Evolutionary conservation across 257 asterid genomes (phyloP).

Genomic region (Solanum pinnatisectum): DNA sequence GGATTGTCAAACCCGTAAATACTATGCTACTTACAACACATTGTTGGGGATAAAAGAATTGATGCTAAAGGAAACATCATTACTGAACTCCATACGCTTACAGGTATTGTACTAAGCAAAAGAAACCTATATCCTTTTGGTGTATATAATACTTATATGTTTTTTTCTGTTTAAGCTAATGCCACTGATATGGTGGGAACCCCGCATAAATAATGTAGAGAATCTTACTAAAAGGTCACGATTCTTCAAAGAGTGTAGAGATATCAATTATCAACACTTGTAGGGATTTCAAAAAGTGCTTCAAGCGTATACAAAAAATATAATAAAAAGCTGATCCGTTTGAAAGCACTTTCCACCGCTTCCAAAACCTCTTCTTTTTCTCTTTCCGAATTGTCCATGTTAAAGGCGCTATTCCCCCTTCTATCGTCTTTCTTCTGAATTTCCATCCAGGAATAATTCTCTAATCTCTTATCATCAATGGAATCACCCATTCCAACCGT

Average conservation of each 20-base stretch:
- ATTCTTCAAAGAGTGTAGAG: not conserved
- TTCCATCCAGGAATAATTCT: not conserved
- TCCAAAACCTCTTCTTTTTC: not conserved
- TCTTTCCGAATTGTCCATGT: not conserved
- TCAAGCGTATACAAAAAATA: not conserved
- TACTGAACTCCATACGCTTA: slow-evolving; percentile 64
- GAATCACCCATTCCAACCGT: not conserved
- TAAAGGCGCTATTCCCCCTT: not conserved
- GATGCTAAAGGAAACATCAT: slow-evolving; percentile 78
- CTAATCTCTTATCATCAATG: not conserved
- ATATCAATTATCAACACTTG: not conserved
- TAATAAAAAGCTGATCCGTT: not conserved
- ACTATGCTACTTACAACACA: slow-evolving; percentile 71
- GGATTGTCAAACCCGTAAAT: slow-evolving; percentile 53
- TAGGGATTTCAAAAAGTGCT: not conserved
- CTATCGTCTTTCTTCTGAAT: not conserved
- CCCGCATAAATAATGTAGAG: not conserved
- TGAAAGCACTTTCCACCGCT: not conserved
- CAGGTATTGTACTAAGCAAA: slow-evolving; percentile 46
- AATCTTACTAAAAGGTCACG: not conserved
- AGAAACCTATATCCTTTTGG: not conserved
- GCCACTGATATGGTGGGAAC: not conserved
- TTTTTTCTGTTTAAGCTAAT: not conserved
- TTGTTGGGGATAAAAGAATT: slow-evolving; percentile 69
- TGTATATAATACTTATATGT: not conserved